phyloP scores from a whole-genome alignment of 2,329 filamentous ascomycete species.

The Fusarium proliferatum region DNA sequence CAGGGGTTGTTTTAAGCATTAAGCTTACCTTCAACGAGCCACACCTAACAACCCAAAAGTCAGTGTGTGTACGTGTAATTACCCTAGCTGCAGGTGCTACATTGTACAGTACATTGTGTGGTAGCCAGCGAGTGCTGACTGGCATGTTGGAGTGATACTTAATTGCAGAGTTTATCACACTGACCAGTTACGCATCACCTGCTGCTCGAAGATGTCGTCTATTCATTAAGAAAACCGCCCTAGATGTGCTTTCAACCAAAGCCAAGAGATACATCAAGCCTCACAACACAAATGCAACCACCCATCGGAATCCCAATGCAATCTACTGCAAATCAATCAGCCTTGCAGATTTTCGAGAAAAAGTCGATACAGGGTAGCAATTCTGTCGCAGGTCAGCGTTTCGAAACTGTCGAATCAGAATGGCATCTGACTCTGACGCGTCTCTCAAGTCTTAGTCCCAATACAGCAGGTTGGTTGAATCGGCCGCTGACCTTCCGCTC shows the following conservation, averaged over 20 bases:
- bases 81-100: background rate
- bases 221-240: background rate
- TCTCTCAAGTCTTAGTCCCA: background rate
- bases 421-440: constrained; percentile 1
- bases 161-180: background rate
- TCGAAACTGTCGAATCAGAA: background rate
- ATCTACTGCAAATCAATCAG: constrained; percentile 1
- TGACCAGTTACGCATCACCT: background rate
- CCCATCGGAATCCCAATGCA: background rate
- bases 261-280: background rate
- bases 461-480: constrained; percentile 7
- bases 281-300: background rate
- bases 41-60: background rate
- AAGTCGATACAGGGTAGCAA: background rate
- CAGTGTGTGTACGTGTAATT: background rate
- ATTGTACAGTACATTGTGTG: background rate
- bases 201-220: no score
- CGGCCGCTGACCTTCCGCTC: constrained; percentile 18
- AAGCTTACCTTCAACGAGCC: constrained; percentile 14
- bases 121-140: background rate
- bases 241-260: background rate
- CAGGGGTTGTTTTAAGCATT: constrained; percentile 21
- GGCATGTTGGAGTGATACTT: background rate
- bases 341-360: constrained; percentile 2
- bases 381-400: background rate